Evolutionary conservation across 805 yeast species (phyloP).

Genomic region (Yarrowia sp.): DNA sequence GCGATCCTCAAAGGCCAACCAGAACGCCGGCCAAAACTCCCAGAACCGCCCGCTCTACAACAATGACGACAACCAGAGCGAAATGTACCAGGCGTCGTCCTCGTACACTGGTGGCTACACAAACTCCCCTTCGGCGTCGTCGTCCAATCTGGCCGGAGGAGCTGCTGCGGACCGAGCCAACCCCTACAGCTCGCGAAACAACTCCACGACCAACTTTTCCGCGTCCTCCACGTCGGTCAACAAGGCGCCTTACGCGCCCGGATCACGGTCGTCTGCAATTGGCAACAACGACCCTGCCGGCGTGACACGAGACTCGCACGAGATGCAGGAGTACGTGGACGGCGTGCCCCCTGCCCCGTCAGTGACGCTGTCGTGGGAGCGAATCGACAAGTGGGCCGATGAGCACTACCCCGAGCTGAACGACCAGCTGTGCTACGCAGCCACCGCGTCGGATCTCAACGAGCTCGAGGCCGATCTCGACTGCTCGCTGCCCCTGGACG

Average conservation of each 20-base stretch:
- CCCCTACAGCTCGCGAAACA: slow-evolving; percentile 28
- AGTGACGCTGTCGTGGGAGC: slow-evolving; percentile 80
- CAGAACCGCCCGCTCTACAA: slow-evolving; percentile 20
- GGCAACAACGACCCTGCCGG: slow-evolving; percentile 35
- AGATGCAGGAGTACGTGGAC: slow-evolving; percentile 45
- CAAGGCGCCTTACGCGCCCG: slow-evolving; percentile 39
- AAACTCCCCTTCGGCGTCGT: slow-evolving; percentile 23
- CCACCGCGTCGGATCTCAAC: slow-evolving; percentile 72
- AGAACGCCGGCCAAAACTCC: slow-evolving; percentile 21
- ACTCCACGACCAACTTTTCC: slow-evolving; percentile 29
- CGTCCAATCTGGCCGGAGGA: slow-evolving; percentile 23
- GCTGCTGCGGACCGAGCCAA: slow-evolving; percentile 18
- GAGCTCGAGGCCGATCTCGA: slow-evolving; percentile 83
- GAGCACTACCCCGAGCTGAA: slow-evolving; percentile 76
- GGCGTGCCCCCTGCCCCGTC: slow-evolving; percentile 64
- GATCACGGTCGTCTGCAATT: slow-evolving; percentile 39
- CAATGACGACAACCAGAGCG: slow-evolving; percentile 24
- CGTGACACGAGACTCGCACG: slow-evolving; percentile 41
- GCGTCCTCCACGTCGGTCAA: slow-evolving; percentile 31
- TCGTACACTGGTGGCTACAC: slow-evolving; percentile 23
- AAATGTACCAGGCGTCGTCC: slow-evolving; percentile 23
- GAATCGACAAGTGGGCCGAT: slow-evolving; percentile 79
- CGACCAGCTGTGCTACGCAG: slow-evolving; percentile 74
- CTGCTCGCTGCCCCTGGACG: slow-evolving; percentile 72
- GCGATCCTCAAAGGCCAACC: slow-evolving; percentile 26